A percentile compares a stretch with the other conserved stretches of the same genome.
Evolutionary conservation across 805 yeast species (phyloP).

Genomic region (Saccharomycopsis malanga): DNA sequence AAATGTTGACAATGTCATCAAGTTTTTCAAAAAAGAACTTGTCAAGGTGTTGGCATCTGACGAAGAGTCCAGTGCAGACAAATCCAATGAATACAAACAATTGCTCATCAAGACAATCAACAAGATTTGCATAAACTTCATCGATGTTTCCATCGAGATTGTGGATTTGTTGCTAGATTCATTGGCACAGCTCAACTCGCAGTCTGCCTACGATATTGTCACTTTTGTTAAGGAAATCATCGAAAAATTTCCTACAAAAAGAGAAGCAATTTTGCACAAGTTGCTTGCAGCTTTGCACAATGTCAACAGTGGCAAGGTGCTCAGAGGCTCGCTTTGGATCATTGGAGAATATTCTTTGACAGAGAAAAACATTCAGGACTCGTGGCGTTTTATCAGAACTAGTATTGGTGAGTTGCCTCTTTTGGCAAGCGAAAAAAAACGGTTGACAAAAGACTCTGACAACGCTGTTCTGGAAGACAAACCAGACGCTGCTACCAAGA

Average conservation of each 20-base stretch:
- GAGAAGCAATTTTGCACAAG: constrained; percentile 55
- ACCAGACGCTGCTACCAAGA: constrained; percentile 29
- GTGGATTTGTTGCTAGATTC: constrained; percentile 84
- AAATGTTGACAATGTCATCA: constrained; percentile 90
- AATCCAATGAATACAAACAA: constrained; percentile 80
- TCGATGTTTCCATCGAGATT: constrained; percentile 86
- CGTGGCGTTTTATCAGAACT: constrained; percentile 81
- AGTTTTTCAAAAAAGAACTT: constrained; percentile 85
- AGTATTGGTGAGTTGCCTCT: constrained; percentile 91
- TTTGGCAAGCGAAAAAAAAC: constrained; percentile 59
- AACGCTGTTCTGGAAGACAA: constrained; percentile 24
- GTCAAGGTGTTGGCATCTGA: constrained; percentile 50
- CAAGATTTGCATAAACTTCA: constrained; percentile 78
- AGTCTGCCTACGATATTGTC: constrained; percentile 84
- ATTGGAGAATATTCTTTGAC: constrained; percentile 84
- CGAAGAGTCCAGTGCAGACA: constrained; percentile 61
- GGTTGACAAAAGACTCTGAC: constrained; percentile 32
- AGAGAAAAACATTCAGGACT: constrained; percentile 62
- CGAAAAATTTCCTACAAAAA: constrained; percentile 79
- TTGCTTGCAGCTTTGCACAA: constrained; percentile 55
- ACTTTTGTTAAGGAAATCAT: constrained; percentile 91
- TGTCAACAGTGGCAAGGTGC: constrained; percentile 82
- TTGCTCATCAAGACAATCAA: constrained; percentile 82
- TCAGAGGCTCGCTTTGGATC: constrained; percentile 92
- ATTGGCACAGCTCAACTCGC: constrained; percentile 73